Evolutionary conservation across 129 eudicot genomes (phyloP).

Genomic region (Centaurea solstitialis): DNA sequence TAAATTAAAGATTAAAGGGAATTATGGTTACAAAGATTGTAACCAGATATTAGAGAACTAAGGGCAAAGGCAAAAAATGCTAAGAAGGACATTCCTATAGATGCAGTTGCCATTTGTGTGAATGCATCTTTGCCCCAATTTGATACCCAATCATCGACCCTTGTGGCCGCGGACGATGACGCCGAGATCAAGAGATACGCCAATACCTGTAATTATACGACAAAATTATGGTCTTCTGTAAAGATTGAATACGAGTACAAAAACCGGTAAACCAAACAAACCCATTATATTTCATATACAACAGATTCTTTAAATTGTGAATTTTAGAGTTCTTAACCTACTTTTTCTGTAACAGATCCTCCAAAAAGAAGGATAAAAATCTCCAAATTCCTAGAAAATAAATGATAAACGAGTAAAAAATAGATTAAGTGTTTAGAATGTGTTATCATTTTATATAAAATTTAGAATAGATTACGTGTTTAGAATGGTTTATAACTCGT

Average conservation of each 20-base stretch:
- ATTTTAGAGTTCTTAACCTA: not conserved
- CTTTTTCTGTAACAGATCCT: not conserved
- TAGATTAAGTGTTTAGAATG: too few species aligned
- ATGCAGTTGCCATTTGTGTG: slow-evolving; percentile 87
- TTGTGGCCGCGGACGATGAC: slow-evolving; percentile 89
- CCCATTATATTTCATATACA: not conserved
- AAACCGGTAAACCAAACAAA: not conserved
- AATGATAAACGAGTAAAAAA: too few species aligned
- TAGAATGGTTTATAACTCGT: too few species aligned
- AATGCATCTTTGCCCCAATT: slow-evolving; percentile 96
- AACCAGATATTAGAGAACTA: slow-evolving; percentile 84
- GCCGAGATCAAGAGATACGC: slow-evolving; percentile 95
- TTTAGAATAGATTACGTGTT: too few species aligned
- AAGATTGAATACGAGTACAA: not conserved
- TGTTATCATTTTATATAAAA: too few species aligned
- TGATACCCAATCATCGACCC: slow-evolving; percentile 86
- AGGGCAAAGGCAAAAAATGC: slow-evolving; percentile 79
- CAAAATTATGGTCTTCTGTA: not conserved
- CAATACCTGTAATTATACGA: slow-evolving; percentile 47
- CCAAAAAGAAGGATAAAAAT: not conserved
- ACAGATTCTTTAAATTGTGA: not conserved
- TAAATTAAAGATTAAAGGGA: slow-evolving; percentile 32
- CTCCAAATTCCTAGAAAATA: too few species aligned
- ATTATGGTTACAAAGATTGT: slow-evolving; percentile 67
- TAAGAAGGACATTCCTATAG: slow-evolving; percentile 80